Evolutionary conservation across 1,284 basidiomycete species (phyloP), one percentile per base, ranked within the genome.

Genomic region (Tilletia caries): DNA sequence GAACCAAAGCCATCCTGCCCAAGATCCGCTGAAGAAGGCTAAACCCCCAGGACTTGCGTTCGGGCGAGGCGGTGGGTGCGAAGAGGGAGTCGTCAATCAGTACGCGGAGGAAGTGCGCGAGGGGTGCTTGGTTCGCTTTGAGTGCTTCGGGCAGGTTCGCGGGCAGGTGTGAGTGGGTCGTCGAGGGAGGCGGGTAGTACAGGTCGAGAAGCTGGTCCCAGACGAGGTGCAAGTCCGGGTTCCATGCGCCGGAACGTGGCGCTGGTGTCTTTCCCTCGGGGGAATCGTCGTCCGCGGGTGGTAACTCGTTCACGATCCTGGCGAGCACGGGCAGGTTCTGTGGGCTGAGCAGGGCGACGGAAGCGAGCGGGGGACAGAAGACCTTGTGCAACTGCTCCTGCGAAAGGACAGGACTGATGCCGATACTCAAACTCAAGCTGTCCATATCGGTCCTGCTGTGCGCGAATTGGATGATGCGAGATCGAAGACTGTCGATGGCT

Each of bases 41-140:
- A 86, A 98, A 97, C 37, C 95, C 95, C 91, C 92, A 96, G 79
- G 91, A 93, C 85, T 97, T 97, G 70, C 93, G 88, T 81, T 96
- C 91, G 0, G 91, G 86, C 0, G 94, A 95, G 0, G 94, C 88
- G 15, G 89, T 90, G 15, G 90, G 86, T 2, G 91, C 89, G 82
- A 98, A 97, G 62, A 97, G 85, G 1, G 91, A 91, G 83, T 97
- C 95, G 84, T 98, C 95, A 18, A 98, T 92, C 15, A 91, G 91
- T 43, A 93, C 86, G 62, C 90, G 87, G 86, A 92, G 98, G 83
- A 97, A 93, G 73, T 96, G 94, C 68, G 90, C 89, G 84, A 97
- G 94, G 0, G 90, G 89, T 10, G 90, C 89, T 73, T 86, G 87
- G 10, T 86, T 81, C 37, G n/a, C n/a, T n/a, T 41, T 41, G 37